A percentile compares a stretch with the other conserved stretches of the same genome.
Conservation (phyloP, 1,139 yeast genomes). For the Petasospora fabianii region DNA sequence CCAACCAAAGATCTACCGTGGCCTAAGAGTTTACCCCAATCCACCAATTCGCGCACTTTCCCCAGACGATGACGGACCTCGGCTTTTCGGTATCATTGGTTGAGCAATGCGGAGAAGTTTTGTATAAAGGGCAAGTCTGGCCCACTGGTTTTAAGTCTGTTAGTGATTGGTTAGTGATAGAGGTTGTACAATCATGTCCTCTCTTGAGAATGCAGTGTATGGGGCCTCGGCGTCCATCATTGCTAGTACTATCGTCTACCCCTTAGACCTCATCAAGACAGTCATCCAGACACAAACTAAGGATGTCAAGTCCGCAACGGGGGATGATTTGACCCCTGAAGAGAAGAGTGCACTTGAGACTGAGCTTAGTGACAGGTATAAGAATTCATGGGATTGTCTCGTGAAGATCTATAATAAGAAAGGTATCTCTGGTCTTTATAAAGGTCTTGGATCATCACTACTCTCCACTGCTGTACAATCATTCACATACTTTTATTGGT, state of each 20-base stretch:
- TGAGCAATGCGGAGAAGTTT: neutral
- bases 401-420: conserved; percentile 53
- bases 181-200: no score
- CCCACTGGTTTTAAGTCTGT: no score
- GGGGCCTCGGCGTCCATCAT: conserved; percentile 83
- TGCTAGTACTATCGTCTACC: conserved; percentile 78
- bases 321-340: conserved; percentile 3
- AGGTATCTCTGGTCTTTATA: conserved; percentile 73
- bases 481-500: conserved; percentile 86
- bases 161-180: no score
- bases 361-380: conserved; percentile 36
- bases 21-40: neutral
- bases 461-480: conserved; percentile 76
- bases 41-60: conserved; percentile 1
- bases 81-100: neutral
- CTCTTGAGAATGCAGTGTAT: conserved; percentile 50
- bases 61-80: neutral
- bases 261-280: conserved; percentile 70
- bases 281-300: conserved; percentile 67
- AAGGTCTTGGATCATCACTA: conserved; percentile 67
- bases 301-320: conserved; percentile 23
- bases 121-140: neutral
- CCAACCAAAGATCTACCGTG: neutral
- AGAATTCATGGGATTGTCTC: conserved; percentile 62
- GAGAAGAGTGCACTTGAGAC: conserved; percentile 12